A percentile compares a stretch with the other conserved stretches of the same genome.
Evolutionary conservation across 352 stramenopile species (phyloP).

Genomic region (Peronosclerospora sorghi): DNA sequence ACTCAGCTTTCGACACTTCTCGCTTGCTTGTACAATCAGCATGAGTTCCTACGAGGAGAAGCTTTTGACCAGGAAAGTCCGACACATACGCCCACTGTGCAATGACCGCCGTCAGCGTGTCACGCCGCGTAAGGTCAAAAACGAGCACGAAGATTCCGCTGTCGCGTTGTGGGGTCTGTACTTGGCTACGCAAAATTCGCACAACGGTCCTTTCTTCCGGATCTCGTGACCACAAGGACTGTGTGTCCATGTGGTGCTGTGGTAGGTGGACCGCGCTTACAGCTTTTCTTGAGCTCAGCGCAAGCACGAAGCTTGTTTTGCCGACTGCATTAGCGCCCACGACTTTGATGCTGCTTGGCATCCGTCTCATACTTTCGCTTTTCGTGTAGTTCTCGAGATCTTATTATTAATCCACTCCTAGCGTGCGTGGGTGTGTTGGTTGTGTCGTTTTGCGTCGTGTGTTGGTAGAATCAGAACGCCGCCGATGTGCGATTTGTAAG

Average conservation of each 20-base stretch:
- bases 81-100: slow-evolving; percentile 31
- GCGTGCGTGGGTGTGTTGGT: not conserved
- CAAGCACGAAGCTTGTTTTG: slow-evolving; percentile 41
- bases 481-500: slow-evolving; percentile 1
- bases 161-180: slow-evolving; percentile 5
- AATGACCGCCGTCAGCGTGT: slow-evolving; percentile 28
- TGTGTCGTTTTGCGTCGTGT: not conserved
- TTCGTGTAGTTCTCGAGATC: not conserved
- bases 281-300: slow-evolving; percentile 25
- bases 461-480: slow-evolving; percentile 6
- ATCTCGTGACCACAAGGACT: slow-evolving; percentile 17
- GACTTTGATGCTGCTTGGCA: slow-evolving; percentile 23
- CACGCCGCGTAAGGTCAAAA: slow-evolving; percentile 36
- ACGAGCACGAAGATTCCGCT: slow-evolving; percentile 34
- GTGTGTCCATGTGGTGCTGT: not conserved
- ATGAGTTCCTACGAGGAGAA: slow-evolving; percentile 48
- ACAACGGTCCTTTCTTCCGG: slow-evolving; percentile 7
- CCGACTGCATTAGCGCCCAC: slow-evolving; percentile 30
- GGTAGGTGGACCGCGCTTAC: not conserved
- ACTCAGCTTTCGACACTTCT: slow-evolving; percentile 26
- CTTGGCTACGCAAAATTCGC: slow-evolving; percentile 9
- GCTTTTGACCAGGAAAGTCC: slow-evolving; percentile 9
- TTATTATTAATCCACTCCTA: not conserved
- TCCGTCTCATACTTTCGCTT: not conserved
- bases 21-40: slow-evolving; percentile 28